These are phyloP conservation scores for Albizia julibrissin DNA, from an alignment of 306 rosid species.

Conservation along the genomic window DNA sequence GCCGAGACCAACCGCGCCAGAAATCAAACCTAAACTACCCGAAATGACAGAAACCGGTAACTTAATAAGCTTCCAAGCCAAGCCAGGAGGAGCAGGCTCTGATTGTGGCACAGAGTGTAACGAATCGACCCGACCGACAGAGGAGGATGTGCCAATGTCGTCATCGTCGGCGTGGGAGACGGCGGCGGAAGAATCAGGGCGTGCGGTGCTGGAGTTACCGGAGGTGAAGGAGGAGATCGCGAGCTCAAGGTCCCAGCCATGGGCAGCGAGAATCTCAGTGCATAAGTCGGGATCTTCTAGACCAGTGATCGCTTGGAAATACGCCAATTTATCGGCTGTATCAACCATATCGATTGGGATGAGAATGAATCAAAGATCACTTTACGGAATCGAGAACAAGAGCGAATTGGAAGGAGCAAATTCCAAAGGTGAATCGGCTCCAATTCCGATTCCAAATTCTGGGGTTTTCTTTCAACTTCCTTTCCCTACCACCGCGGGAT, in stretches of 20 bases:
- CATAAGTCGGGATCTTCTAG: slow-evolving; percentile 86
- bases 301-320: slow-evolving; percentile 93
- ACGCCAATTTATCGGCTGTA: slow-evolving; percentile 68
- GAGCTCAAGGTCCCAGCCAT: slow-evolving; percentile 94
- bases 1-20: slow-evolving; percentile 87
- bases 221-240: slow-evolving; percentile 82
- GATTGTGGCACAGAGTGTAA: not conserved
- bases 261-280: slow-evolving; percentile 82
- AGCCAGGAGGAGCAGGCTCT: slow-evolving; percentile 51
- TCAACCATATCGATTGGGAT: slow-evolving; percentile 57
- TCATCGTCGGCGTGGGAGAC: not conserved
- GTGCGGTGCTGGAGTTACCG: not conserved
- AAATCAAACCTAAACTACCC: slow-evolving; percentile 74
- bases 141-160: not conserved
- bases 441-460: not conserved
- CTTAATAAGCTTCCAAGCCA: slow-evolving; percentile 80
- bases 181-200: slow-evolving; percentile 15
- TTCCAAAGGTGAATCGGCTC: not conserved
- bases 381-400: not conserved
- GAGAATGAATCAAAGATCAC: not conserved
- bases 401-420: slow-evolving; percentile 1
- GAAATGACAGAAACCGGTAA: slow-evolving; percentile 84
- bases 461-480: not conserved
- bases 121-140: not conserved
- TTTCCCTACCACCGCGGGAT: slow-evolving; percentile 2